Evolutionary conservation across 1,139 yeast genomes (phyloP).

Genomic region (Hyphopichia buzzinii): DNA sequence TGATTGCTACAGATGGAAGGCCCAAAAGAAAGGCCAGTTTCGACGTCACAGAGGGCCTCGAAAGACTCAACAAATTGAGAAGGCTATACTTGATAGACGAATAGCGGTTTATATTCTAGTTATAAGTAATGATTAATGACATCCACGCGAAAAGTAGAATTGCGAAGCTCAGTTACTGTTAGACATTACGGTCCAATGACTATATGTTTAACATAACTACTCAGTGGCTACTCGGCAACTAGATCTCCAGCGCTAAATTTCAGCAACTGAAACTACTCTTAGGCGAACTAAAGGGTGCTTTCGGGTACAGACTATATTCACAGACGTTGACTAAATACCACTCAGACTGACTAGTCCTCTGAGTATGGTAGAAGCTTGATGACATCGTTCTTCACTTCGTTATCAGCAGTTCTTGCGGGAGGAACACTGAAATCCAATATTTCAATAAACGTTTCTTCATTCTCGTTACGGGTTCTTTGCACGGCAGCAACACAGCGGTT

Average conservation of each 20-base stretch:
- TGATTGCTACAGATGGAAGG: conserved; percentile 11
- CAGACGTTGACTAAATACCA: too few species aligned
- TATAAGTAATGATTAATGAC: neutral
- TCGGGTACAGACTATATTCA: too few species aligned
- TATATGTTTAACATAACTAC: too few species aligned
- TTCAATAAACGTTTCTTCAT: conserved; percentile 67
- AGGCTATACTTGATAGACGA: conserved; percentile 31
- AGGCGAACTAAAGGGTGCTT: too few species aligned
- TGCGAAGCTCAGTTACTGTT: too few species aligned
- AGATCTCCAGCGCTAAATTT: too few species aligned
- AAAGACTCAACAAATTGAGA: conserved; percentile 32
- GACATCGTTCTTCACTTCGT: conserved; percentile 3
- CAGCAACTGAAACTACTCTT: too few species aligned
- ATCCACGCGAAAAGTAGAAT: too few species aligned
- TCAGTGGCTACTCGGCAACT: too few species aligned
- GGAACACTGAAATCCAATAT: conserved; percentile 76
- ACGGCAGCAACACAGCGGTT: conserved; percentile 91
- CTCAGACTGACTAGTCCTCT: neutral
- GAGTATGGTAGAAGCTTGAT: conserved; percentile 4
- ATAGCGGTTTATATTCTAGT: conserved; percentile 5
- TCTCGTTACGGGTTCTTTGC: conserved; percentile 49
- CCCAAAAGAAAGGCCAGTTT: conserved; percentile 18
- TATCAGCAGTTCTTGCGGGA: conserved; percentile 8
- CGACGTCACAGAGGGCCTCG: conserved; percentile 34
- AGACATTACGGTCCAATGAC: too few species aligned